Conservation (phyloP, 352 stramenopile species). For the Globisporangium abappressorium region DNA sequence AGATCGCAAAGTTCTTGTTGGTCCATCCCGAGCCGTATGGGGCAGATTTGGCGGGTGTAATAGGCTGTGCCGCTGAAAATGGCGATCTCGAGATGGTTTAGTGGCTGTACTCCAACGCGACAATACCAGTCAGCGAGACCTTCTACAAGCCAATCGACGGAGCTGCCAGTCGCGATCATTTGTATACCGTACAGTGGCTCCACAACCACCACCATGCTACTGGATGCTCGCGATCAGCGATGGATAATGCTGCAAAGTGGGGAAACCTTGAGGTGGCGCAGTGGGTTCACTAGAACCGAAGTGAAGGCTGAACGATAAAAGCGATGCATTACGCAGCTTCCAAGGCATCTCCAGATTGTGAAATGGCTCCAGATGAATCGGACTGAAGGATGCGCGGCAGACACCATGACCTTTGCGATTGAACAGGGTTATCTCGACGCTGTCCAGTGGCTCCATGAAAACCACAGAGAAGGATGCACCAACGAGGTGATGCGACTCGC, state of each 20-base stretch:
- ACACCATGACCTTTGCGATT: not conserved
- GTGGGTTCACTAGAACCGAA: not conserved
- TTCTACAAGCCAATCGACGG: too few species aligned
- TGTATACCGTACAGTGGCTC: too few species aligned
- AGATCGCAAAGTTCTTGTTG: not conserved
- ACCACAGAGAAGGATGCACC: not conserved
- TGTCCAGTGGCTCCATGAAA: not conserved
- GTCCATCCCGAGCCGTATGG: not conserved
- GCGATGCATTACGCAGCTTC: not conserved
- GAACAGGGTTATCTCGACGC: not conserved
- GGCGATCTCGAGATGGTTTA: too few species aligned
- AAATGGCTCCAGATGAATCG: not conserved
- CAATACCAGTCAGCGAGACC: too few species aligned
- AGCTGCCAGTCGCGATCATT: too few species aligned
- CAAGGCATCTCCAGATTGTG: not conserved
- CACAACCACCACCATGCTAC: too few species aligned
- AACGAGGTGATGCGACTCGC: not conserved
- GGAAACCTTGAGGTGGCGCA: too few species aligned
- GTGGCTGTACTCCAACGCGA: too few species aligned
- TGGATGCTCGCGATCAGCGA: too few species aligned
- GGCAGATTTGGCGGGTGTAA: not conserved
- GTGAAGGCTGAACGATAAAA: not conserved
- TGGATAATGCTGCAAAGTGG: too few species aligned
- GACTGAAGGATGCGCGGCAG: not conserved
- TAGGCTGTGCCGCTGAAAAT: not conserved